Conservation (phyloP, 2,329 filamentous ascomycete species). For the Sarocladiaceae sp. region DNA sequence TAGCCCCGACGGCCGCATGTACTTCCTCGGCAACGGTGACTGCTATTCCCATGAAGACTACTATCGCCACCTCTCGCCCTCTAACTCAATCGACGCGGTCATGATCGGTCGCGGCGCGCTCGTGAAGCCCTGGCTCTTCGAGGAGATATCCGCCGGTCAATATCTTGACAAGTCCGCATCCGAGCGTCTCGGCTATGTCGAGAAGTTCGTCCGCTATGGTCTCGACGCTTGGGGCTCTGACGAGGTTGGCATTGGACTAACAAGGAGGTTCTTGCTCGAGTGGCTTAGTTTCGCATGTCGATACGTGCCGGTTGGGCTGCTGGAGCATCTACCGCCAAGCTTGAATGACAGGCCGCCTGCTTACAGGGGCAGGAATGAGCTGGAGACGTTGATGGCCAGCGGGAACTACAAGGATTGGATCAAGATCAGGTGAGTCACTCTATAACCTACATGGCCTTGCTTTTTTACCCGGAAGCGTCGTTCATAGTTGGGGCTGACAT, state of each 20-base stretch:
- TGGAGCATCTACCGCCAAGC: constrained; percentile 81
- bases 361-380: constrained; percentile 76
- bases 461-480: no score
- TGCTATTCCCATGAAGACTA: constrained; percentile 93
- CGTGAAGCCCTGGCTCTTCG: constrained; percentile 97
- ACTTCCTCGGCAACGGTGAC: constrained; percentile 94
- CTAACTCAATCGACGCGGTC: constrained; percentile 80
- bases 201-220: constrained; percentile 85
- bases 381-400: constrained; percentile 90
- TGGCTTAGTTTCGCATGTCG: constrained; percentile 91
- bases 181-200: constrained; percentile 78
- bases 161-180: constrained; percentile 91
- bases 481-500: no score
- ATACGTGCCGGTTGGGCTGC: constrained; percentile 82
- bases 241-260: constrained; percentile 86
- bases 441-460: no score
- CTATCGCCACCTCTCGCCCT: constrained; percentile 60
- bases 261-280: constrained; percentile 86
- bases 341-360: constrained; percentile 85
- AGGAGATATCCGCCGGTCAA: constrained; percentile 86
- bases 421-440: constrained; percentile 80
- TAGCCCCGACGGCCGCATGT: constrained; percentile 61
- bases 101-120: constrained; percentile 96
- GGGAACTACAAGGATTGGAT: constrained; percentile 96
- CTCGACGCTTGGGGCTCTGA: constrained; percentile 94